phyloP scores from a whole-genome alignment of 352 stramenopile genomes.

The Phytophthora citricola region DNA sequence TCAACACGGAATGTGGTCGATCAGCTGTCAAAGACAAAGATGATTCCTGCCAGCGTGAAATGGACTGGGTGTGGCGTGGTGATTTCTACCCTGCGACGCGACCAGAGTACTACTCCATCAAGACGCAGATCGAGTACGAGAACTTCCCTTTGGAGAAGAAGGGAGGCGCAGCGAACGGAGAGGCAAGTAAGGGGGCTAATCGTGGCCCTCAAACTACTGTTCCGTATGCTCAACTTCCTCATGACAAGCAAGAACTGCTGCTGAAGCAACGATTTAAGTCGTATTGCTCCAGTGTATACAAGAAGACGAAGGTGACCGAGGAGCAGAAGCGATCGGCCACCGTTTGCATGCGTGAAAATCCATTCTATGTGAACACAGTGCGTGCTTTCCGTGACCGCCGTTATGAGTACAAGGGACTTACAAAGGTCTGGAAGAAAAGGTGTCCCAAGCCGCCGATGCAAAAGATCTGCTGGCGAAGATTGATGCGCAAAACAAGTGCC shows the following conservation, averaged over 20 bases:
- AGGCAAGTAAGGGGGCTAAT: conserved; percentile 21
- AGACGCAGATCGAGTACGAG: conserved; percentile 95
- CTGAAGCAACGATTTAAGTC: conserved; percentile 87
- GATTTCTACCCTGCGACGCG: conserved; percentile 95
- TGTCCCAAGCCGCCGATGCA: conserved; percentile 75
- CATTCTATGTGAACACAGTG: conserved; percentile 99
- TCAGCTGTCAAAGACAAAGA: conserved; percentile 79
- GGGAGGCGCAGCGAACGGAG: conserved; percentile 6
- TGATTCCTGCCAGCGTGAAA: conserved; percentile 95
- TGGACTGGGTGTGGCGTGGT: conserved; percentile 99
- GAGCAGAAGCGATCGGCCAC: conserved; percentile 95
- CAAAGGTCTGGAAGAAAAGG: conserved; percentile 95
- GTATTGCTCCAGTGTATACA: conserved; percentile 98
- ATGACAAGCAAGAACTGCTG: conserved; percentile 69
- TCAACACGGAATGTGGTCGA: conserved; percentile 85
- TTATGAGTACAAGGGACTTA: conserved; percentile 99
- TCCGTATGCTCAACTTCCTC: conserved; percentile 63
- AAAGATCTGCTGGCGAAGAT: conserved; percentile 88
- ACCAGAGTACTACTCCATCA: conserved; percentile 96
- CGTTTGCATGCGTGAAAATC: conserved; percentile 99
- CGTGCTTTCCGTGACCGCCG: conserved; percentile 98
- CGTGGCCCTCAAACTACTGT: conserved; percentile 37
- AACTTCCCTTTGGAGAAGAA: conserved; percentile 61
- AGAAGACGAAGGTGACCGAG: conserved; percentile 97
- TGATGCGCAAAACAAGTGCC: conserved; percentile 86